These are phyloP conservation scores for Lipomyces kockii DNA, from an alignment of 805 yeast genomes.

Conservation along the genomic window DNA sequence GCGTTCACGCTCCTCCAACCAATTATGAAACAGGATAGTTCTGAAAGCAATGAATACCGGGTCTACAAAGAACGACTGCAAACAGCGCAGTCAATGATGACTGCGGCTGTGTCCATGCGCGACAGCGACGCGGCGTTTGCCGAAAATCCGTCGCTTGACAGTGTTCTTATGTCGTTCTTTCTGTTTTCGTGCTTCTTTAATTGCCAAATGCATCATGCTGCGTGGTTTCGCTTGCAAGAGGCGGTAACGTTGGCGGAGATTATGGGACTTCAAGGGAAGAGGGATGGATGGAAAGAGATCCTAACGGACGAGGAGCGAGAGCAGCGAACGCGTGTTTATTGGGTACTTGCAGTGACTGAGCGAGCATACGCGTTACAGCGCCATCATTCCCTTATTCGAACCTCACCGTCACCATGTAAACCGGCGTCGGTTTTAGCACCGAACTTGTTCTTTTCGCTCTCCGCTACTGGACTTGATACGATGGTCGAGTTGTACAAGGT, in stretches of 20 bases:
- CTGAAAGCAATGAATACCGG: background rate
- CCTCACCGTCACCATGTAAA: background rate
- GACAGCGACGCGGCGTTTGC: background rate
- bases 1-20: slow-evolving; percentile 15
- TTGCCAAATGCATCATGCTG: slow-evolving; percentile 15
- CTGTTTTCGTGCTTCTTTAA: slow-evolving; percentile 18
- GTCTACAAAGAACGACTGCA: slow-evolving; percentile 6
- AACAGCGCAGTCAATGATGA: slow-evolving; percentile 8
- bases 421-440: background rate
- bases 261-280: slow-evolving; percentile 3
- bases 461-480: slow-evolving; percentile 3
- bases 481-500: slow-evolving; percentile 12
- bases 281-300: slow-evolving; percentile 11
- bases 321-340: background rate
- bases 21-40: slow-evolving; percentile 1
- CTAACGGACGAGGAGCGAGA: slow-evolving; percentile 13
- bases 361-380: slow-evolving; percentile 8
- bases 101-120: slow-evolving; percentile 12
- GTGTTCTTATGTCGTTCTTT: slow-evolving; percentile 16
- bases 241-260: slow-evolving; percentile 25
- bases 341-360: slow-evolving; percentile 22
- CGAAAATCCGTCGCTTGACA: slow-evolving; percentile 13
- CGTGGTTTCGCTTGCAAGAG: slow-evolving; percentile 23
- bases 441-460: background rate
- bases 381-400: slow-evolving; percentile 3